A percentile compares a stretch with the other conserved stretches of the same genome.
Evolutionary conservation across 345 rosid species (phyloP).

Genomic region (Hypericum androsaemum): DNA sequence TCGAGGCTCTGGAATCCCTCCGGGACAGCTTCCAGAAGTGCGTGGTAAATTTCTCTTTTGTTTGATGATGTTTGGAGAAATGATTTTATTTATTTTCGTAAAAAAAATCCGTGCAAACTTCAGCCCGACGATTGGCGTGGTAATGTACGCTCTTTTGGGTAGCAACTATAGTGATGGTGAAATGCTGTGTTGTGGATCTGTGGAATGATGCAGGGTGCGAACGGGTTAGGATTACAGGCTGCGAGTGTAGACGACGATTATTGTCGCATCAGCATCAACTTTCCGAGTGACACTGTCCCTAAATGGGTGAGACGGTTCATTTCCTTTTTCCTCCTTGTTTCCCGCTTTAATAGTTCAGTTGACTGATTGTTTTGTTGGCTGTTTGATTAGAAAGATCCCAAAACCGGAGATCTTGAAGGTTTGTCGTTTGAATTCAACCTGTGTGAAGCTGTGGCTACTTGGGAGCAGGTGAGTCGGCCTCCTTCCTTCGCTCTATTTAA

Average conservation of each 20-base stretch:
- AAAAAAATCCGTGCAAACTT: too few species aligned
- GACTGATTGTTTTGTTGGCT: background rate
- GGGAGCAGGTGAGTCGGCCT: constrained; percentile 56
- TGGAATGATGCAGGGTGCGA: constrained; percentile 53
- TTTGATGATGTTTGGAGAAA: background rate
- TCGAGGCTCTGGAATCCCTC: constrained; percentile 53
- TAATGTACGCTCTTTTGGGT: too few species aligned
- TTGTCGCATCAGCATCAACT: constrained; percentile 53
- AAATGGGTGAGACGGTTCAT: constrained; percentile 59
- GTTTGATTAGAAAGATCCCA: constrained; percentile 65
- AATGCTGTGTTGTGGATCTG: background rate
- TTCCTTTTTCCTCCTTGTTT: background rate
- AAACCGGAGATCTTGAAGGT: constrained; percentile 74
- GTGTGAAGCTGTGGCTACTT: constrained; percentile 92
- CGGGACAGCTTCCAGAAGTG: constrained; percentile 68
- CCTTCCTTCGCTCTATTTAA: background rate
- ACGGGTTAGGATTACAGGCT: constrained; percentile 82
- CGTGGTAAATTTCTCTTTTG: constrained; percentile 46
- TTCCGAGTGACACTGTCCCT: constrained; percentile 65
- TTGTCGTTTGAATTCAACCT: constrained; percentile 68
- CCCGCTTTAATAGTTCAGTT: background rate
- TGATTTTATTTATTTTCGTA: too few species aligned
- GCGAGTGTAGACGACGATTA: constrained; percentile 37
- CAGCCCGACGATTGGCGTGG: too few species aligned
- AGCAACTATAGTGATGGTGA: too few species aligned